phyloP scores from a whole-genome alignment of 805 yeast genomes.

The Pichia cephalocereana region DNA sequence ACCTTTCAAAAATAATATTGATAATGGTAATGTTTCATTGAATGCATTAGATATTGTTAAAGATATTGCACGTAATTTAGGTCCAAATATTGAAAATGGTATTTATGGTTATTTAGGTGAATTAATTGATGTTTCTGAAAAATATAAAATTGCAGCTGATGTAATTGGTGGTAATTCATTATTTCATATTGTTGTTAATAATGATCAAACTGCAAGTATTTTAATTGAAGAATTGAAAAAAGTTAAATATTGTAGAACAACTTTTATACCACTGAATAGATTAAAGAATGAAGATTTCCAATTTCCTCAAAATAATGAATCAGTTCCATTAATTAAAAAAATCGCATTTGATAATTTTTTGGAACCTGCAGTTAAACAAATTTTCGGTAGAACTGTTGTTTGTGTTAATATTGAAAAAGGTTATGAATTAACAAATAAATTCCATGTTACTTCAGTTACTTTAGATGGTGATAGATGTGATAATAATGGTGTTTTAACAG shows the following conservation, averaged over 20 bases:
- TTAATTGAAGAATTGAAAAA: constrained; percentile 69
- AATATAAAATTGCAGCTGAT: constrained; percentile 79
- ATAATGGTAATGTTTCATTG: constrained; percentile 54
- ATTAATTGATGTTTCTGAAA: constrained; percentile 68
- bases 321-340: constrained; percentile 71
- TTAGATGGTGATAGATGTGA: constrained; percentile 89
- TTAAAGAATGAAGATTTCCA: constrained; percentile 32
- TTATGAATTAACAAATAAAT: constrained; percentile 50
- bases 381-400: constrained; percentile 76
- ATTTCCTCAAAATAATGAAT: constrained; percentile 59
- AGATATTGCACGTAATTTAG: constrained; percentile 49
- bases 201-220: constrained; percentile 70
- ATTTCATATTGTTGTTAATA: constrained; percentile 85
- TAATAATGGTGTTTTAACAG: constrained; percentile 73
- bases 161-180: constrained; percentile 81
- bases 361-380: constrained; percentile 61
- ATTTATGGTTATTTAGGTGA: constrained; percentile 87
- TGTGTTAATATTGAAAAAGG: constrained; percentile 63
- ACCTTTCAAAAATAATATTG: constrained; percentile 63
- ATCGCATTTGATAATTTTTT: constrained; percentile 51
- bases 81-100: constrained; percentile 33
- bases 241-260: constrained; percentile 71
- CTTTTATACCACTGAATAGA: constrained; percentile 84
- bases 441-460: constrained; percentile 69
- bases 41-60: constrained; percentile 64